A percentile compares a stretch with the other conserved stretches of the same genome.
Conservation (phyloP, 2,329 filamentous ascomycete genomes). For the Pseudogymnoascus sp. region DNA sequence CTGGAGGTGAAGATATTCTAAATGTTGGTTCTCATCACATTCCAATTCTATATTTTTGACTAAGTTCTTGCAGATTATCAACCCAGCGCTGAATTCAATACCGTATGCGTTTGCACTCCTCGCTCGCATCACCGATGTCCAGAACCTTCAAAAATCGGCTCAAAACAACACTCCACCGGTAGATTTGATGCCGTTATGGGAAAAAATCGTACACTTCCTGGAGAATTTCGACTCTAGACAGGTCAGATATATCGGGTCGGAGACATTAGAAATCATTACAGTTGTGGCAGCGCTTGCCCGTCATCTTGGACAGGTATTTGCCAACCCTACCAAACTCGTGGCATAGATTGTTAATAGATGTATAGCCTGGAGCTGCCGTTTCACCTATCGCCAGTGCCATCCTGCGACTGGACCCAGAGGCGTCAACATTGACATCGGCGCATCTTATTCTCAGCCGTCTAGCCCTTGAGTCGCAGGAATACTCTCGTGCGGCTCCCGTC, state of each 20-base stretch:
- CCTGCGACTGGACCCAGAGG: conserved; percentile 56
- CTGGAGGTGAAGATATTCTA: conserved; percentile 29
- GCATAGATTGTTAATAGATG: background rate
- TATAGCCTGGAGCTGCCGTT: conserved; percentile 21
- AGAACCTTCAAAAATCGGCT: conserved; percentile 25
- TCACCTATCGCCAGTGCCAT: conserved; percentile 38
- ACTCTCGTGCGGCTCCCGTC: conserved; percentile 49
- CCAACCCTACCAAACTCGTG: background rate
- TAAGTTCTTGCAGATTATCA: conserved; percentile 22
- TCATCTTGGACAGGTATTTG: conserved; percentile 19
- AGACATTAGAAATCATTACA: conserved; percentile 38
- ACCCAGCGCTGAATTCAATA: conserved; percentile 50
- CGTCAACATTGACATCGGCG: conserved; percentile 55
- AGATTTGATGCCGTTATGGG: conserved; percentile 36
- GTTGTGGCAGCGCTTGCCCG: conserved; percentile 22
- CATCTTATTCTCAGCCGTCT: conserved; percentile 51
- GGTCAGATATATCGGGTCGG: conserved; percentile 42
- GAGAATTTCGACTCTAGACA: conserved; percentile 43
- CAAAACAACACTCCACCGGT: background rate
- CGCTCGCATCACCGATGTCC: conserved; percentile 35
- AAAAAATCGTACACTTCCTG: conserved; percentile 33
- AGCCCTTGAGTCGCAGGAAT: conserved; percentile 45
- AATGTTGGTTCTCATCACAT: conserved; percentile 25
- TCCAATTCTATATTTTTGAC: background rate
- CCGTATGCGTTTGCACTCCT: conserved; percentile 49